A percentile compares a stretch with the other conserved stretches of the same genome.
Evolutionary conservation across 176 grass and related monocot genomes (phyloP).

Genomic region (Triticum aestivum): DNA sequence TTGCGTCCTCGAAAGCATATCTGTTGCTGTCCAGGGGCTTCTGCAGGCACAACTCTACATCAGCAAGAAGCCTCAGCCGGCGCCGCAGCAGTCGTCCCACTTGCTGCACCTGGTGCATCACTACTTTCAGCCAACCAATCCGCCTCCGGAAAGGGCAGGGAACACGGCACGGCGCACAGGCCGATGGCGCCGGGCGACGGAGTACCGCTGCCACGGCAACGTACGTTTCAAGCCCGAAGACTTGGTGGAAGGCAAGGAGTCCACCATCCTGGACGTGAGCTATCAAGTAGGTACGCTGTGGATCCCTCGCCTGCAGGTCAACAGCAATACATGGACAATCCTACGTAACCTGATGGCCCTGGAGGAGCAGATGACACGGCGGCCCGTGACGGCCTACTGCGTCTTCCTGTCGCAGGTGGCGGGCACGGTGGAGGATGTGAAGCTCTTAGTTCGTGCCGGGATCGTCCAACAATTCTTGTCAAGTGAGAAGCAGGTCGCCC

Average conservation of each 20-base stretch:
- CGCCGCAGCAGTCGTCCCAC: no score
- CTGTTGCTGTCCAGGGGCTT: no score
- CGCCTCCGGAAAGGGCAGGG: no score
- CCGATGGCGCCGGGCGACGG: background rate
- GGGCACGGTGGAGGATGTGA: background rate
- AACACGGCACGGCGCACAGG: no score
- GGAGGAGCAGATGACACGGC: background rate
- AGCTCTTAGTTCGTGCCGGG: background rate
- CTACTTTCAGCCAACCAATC: no score
- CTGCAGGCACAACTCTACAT: no score
- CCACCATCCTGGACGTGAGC: background rate
- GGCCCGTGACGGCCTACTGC: conserved; percentile 5
- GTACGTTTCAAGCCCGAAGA: background rate
- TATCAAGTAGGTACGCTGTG: background rate
- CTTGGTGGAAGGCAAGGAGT: background rate
- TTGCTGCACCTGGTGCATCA: background rate
- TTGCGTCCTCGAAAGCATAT: no score
- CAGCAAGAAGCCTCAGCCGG: no score
- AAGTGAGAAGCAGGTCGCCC: background rate
- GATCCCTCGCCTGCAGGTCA: background rate
- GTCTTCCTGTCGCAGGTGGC: background rate
- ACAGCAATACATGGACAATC: background rate
- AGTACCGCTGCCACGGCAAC: background rate
- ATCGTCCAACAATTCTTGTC: background rate
- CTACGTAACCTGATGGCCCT: background rate